Base-by-base conservation (phyloP, 2,329 filamentous ascomycete genomes). In the Calonectria naviculata region DNA sequence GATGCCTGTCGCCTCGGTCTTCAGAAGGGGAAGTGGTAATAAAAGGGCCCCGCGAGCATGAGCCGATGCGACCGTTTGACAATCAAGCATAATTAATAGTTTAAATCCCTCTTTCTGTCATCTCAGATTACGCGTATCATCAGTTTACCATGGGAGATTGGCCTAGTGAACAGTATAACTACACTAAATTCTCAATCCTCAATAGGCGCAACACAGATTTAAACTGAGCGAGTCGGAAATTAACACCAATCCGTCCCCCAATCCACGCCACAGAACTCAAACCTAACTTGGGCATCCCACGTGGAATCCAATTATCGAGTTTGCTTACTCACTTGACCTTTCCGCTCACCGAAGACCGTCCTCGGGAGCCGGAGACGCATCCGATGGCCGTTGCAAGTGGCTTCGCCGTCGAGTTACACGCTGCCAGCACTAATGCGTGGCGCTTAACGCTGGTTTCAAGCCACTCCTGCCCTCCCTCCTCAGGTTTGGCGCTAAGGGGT, bases 1-100 rank as follows among this genome's bases (percentile, higher is more conserved):
- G 38, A 62, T 63, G 66, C 58, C 21, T 52, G 56, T 65, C 49
- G 21, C 26, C 41, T 69, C 67, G 61, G 67, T 69, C 41, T 65
- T 64, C 42, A 56, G 38, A 65, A 65, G 19, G 66, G 66, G 46
- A 68, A 46, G 28, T 68, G 29, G 47, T 24, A 17, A 36, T 38
- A 36, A 63, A 28, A 34, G 8, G 34, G 44, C 36, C 31, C 38
- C 15, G 34, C n/a, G 17, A 34, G 13, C n/a, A 26, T 24, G 38
- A 12, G 13, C 6, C 31, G 29, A 41, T 44, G 28, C 36, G 19
- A 31, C 46, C 31, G 24, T 46, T 34, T n/a, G 28, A 26, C 6
- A 26, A 28, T 47, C 38, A 65, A 65, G 61, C 52, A 47, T 69
- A 69, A 65, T 46, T 47, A 41, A 34, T 21, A 67, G 52, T 34